phyloP scores from a whole-genome alignment of 2,329 filamentous ascomycete species.

The Blumeria graminis region DNA sequence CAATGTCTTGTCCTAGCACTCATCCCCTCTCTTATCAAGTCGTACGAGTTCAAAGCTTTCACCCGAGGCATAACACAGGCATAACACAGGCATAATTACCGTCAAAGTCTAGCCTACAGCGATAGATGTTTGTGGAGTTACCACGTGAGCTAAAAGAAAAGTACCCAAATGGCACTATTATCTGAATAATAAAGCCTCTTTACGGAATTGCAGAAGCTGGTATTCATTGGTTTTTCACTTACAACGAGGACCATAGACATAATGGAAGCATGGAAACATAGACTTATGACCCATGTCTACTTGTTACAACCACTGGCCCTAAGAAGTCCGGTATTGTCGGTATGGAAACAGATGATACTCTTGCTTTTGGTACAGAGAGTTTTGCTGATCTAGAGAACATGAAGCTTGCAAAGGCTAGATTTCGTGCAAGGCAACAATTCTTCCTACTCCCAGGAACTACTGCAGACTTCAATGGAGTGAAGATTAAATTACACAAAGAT shows the following conservation, averaged over 20 bases:
- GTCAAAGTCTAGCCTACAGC: background rate
- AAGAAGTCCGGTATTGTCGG: constrained; percentile 1
- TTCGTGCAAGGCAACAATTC: background rate
- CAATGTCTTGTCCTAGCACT: background rate
- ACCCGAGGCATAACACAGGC: background rate
- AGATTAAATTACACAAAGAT: background rate
- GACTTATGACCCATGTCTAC: background rate
- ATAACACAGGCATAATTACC: background rate
- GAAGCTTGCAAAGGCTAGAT: background rate
- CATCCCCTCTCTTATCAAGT: background rate
- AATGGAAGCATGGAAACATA: constrained; percentile 1
- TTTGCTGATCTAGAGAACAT: background rate
- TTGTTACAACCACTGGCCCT: background rate
- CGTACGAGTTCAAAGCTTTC: background rate
- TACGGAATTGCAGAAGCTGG: background rate
- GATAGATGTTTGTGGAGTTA: background rate
- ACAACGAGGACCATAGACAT: background rate
- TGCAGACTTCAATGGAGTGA: constrained; percentile 1
- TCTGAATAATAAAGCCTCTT: background rate
- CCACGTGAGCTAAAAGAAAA: background rate
- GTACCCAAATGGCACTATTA: background rate
- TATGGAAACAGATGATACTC: background rate
- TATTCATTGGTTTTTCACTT: background rate
- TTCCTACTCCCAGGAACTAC: background rate
- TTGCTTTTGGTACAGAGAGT: background rate